Percentiles rank a stretch among this genome's conserved stretches.
Conservation (phyloP, 1,284 basidiomycete species). For the Puccinia brachypodii region DNA sequence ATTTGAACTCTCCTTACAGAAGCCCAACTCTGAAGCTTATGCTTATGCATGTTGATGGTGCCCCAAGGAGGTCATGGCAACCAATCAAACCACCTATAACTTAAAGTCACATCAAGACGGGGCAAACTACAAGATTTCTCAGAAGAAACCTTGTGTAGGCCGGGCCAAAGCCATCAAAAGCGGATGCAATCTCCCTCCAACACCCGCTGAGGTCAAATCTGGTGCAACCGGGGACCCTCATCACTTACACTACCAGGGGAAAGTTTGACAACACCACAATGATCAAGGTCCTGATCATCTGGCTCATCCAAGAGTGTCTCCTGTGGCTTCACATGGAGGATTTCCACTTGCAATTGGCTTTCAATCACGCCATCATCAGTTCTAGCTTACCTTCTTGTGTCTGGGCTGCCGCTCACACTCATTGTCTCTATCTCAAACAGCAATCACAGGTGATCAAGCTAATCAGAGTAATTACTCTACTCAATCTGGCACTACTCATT, state of each 20-base stretch:
- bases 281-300: background rate
- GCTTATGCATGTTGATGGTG: background rate
- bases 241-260: background rate
- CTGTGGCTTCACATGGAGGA: constrained; percentile 3
- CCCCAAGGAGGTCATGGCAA: background rate
- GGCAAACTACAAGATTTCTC: background rate
- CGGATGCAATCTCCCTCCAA: background rate
- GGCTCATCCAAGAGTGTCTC: constrained; percentile 5
- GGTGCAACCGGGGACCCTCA: background rate
- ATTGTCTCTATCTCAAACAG: background rate
- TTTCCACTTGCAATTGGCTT: background rate
- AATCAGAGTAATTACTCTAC: background rate
- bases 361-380: background rate
- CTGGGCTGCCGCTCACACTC: background rate
- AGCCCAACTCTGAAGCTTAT: background rate
- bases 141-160: background rate
- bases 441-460: background rate
- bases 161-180: background rate
- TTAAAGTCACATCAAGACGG: background rate
- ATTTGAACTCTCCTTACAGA: background rate
- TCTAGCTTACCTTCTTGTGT: background rate
- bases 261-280: background rate
- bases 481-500: background rate
- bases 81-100: background rate
- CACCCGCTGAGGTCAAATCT: background rate